A percentile compares a stretch with the other conserved stretches of the same genome.
These are phyloP conservation scores for Eleusine coracana DNA, from an alignment of 176 grass and related monocot genomes.

Conservation along the genomic window DNA sequence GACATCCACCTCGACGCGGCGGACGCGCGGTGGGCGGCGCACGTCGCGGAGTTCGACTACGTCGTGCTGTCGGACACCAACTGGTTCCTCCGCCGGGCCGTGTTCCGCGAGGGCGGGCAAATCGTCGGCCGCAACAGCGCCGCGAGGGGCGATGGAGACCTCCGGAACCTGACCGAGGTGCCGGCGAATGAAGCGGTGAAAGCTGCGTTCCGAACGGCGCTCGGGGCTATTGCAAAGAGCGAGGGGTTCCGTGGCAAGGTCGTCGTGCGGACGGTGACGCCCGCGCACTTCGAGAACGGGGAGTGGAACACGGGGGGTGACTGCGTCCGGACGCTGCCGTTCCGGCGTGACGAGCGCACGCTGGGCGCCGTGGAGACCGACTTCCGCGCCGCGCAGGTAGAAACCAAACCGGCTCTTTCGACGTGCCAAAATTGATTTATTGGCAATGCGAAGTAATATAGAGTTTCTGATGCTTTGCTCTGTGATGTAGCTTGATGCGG, in stretches of 20 bases:
- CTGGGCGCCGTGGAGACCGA: conserved; percentile 50
- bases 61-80: conserved; percentile 54
- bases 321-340: conserved; percentile 54
- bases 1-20: conserved; percentile 61
- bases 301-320: conserved; percentile 75
- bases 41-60: conserved; percentile 51
- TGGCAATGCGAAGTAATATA: background rate
- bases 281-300: conserved; percentile 70
- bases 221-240: background rate
- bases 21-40: conserved; percentile 50
- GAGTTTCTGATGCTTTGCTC: background rate
- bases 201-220: conserved; percentile 53
- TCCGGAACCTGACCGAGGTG: conserved; percentile 45
- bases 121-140: conserved; percentile 46
- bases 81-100: conserved; percentile 61
- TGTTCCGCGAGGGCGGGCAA: conserved; percentile 46
- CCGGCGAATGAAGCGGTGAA: conserved; percentile 41
- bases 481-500: conserved; percentile 25
- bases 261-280: conserved; percentile 55
- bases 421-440: background rate
- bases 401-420: background rate
- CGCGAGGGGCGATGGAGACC: background rate
- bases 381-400: conserved; percentile 48
- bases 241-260: conserved; percentile 48
- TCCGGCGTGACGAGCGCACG: conserved; percentile 35